Evolutionary conservation across 1,284 basidiomycete species (phyloP), one percentile per base, ranked within the genome.

Genomic region (Austropuccinia psidii): DNA sequence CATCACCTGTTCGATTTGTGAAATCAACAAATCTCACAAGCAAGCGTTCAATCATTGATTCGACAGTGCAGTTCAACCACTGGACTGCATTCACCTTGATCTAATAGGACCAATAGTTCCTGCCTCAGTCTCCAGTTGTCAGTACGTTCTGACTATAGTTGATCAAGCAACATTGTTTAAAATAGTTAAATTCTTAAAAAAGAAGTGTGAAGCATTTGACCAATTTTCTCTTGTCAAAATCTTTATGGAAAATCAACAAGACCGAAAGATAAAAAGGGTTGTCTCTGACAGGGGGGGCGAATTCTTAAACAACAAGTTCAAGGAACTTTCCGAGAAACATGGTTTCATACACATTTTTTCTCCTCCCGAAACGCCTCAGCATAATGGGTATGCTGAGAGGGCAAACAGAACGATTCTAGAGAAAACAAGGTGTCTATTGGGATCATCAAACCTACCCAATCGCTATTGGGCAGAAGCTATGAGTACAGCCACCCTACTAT

Each of bases 361-460:
- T 2, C 35, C 68, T 33, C 27, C 43, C 0, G 2, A 72, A 15
- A 50, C 68, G 1, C 68, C 68, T 24, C 31, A 72, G 31, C 24
- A 61, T 29, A 70, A 70, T 43, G 41, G 55, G 13, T 33, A 37
- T 19, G 21, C 67, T 24, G 67, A 70, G 24, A 55, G 52, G n/a
- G 52, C 27, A 24, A 68, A 68, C 29, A 5, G 31, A 49, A 61
- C 45, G 1, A 55, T 68, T 19, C 11, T 43, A 8, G 50, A 50
- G 1, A 68, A 68, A 45, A 52, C 66, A 8, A 33, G 52, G 43
- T 50, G n/a, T 39, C 4, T 62, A 2, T 21, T 61, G 3, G 1
- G 21, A 15, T n/a, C 29, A 6, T n/a, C 45, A 2, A 27, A 37
- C 11, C 33, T 66, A 1, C 47, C 45, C 6, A 54, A n/a, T 9